Evolutionary conservation across 495 filamentous ascomycete species (phyloP), one percentile per base, ranked within the genome.

Genomic region (Hypoxylon crocopeplum): DNA sequence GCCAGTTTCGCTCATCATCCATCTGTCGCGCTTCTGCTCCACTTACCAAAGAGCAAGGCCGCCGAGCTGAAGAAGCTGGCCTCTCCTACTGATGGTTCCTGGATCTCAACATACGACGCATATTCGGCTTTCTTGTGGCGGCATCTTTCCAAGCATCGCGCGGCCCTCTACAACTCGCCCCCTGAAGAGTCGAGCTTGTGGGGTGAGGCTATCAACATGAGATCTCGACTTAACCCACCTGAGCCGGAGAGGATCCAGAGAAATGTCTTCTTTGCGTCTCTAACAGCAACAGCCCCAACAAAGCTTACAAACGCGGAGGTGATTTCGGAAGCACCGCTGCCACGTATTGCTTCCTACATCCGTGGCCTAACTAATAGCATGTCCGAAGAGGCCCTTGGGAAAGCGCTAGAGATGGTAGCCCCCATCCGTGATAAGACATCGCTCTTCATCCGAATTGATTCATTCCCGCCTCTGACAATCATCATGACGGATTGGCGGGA

Each of bases 81-180:
- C 0, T 56, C 47, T 0, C 74, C 74, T 1, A 32, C 50, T 11
- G 72, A 64, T 6, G 44, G 71, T 36, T 4, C 65, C 5, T 75
- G 70, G 69, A 71, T 79, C 39, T 80, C 77, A 0, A 78, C 71
- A 6, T 78, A 75, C 33, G 75, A 79, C 39, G 75, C 76, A 17
- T 76, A 72, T 32, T 62, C 67, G 1, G 75, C 77, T 3, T 74
- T 73, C 39, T 52, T 77, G 11, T 75, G 71, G 68, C 70, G 74
- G 27, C 59, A 65, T 11, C 21, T 75, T 2, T 66, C 70, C 10
- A 62, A 72, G 13, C 59, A 73, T 11, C 73, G 74, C 5, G 67
- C 70, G 0, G 56, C 70, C 0, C 12, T 71, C 3, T 78, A 70
- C 59, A 68, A 73, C 5, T 48, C 61, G 2, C 62, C 70, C 34